Evolutionary conservation across 805 yeast genomes (phyloP).

Genomic region (Starmerella khaoyaiensis): DNA sequence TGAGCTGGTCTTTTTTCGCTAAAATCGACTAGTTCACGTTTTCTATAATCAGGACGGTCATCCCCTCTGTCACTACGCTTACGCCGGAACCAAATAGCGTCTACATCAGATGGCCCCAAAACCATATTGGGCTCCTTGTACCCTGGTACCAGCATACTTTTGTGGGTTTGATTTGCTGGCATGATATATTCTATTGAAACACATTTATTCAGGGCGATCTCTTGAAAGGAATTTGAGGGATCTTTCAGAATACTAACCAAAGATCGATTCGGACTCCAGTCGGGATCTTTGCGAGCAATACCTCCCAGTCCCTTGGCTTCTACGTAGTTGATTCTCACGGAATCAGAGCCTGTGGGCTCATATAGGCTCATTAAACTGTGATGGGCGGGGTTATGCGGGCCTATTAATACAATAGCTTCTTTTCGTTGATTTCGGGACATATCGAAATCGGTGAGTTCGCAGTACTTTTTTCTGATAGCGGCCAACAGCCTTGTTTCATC

Average conservation of each 20-base stretch:
- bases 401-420: conserved; percentile 55
- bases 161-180: conserved; percentile 48
- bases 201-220: conserved; percentile 33
- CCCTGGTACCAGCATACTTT: conserved; percentile 76
- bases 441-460: conserved; percentile 56
- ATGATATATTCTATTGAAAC: conserved; percentile 42
- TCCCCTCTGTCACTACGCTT: conserved; percentile 25
- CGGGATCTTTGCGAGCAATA: conserved; percentile 20
- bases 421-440: conserved; percentile 57
- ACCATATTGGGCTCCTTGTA: conserved; percentile 49
- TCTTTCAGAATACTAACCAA: conserved; percentile 32
- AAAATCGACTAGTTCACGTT: conserved; percentile 18
- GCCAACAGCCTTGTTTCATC: conserved; percentile 62
- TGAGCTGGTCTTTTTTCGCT: conserved; percentile 16
- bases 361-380: conserved; percentile 33
- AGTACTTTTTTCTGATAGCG: conserved; percentile 57
- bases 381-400: conserved; percentile 46
- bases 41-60: conserved; percentile 23
- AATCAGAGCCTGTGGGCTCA: conserved; percentile 18
- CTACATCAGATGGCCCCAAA: conserved; percentile 57
- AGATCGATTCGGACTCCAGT: conserved; percentile 30
- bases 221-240: conserved; percentile 33
- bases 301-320: conserved; percentile 29
- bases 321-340: conserved; percentile 16
- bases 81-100: conserved; percentile 33